A percentile compares a stretch with the other conserved stretches of the same genome.
Conservation (phyloP, 2,329 filamentous ascomycete genomes). For the Cercospora brassicicola region DNA sequence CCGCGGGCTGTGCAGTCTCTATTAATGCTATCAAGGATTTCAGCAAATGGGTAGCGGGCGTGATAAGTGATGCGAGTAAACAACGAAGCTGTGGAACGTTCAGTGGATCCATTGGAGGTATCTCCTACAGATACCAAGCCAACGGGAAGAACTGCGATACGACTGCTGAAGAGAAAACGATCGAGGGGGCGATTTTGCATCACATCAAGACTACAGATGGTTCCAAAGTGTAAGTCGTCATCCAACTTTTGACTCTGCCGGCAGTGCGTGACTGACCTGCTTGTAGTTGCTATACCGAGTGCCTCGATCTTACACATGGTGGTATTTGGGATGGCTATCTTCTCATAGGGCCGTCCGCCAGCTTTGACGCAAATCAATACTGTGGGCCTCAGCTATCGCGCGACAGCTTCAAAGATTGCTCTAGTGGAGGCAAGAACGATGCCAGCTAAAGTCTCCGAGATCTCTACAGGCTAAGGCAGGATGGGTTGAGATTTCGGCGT, state of each 20-base stretch:
- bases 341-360: neutral
- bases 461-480: neutral
- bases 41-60: neutral
- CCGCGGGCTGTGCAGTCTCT: neutral
- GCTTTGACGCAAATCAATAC: neutral
- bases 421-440: neutral
- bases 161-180: neutral
- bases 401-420: neutral
- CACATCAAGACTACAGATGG: neutral
- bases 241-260: neutral
- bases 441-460: neutral
- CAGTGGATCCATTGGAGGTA: neutral
- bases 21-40: neutral
- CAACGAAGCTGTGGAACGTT: neutral
- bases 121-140: neutral
- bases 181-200: neutral
- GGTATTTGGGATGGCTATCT: conserved; percentile 9
- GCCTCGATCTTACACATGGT: conserved; percentile 8
- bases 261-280: neutral
- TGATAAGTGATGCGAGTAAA: neutral
- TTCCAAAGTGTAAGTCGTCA: neutral
- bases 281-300: conserved; percentile 2
- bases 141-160: neutral
- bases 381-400: neutral
- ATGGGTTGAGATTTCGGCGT: neutral